Percentiles rank a stretch among this genome's conserved stretches.
Conservation (phyloP, 441 rosid species). For the Euphorbia celastroides region DNA sequence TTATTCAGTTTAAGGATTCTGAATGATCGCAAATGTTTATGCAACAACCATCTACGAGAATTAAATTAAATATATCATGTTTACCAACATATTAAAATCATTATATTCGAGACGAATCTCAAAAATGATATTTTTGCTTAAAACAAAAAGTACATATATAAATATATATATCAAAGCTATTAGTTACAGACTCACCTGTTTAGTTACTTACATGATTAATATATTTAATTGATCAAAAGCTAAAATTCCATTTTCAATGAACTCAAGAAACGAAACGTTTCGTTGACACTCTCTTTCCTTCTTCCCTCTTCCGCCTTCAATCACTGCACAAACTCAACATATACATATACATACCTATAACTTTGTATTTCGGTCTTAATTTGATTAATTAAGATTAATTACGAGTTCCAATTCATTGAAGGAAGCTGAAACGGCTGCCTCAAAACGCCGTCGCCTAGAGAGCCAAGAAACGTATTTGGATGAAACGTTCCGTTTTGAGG, state of each 20-base stretch:
- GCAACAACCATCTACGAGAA: too few species aligned
- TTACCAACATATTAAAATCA: too few species aligned
- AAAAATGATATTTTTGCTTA: too few species aligned
- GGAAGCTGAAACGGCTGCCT: slow-evolving; percentile 66
- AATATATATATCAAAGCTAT: background rate
- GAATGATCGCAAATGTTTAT: too few species aligned
- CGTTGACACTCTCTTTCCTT: too few species aligned
- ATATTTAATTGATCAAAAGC: background rate
- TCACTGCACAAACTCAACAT: background rate
- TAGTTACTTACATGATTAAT: slow-evolving; percentile 8
- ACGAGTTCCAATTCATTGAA: slow-evolving; percentile 57
- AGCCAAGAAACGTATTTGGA: slow-evolving; percentile 37
- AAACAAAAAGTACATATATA: background rate
- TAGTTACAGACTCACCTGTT: background rate
- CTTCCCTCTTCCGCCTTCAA: background rate
- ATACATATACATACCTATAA: background rate
- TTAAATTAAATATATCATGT: too few species aligned
- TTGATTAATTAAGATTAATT: background rate
- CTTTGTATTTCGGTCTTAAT: background rate
- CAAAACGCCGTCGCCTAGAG: slow-evolving; percentile 48
- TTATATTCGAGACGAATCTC: too few species aligned
- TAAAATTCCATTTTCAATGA: background rate
- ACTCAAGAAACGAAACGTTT: background rate
- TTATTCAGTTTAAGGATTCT: too few species aligned
- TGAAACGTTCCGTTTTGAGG: slow-evolving; percentile 47